Evolutionary conservation across 257 asterid species (phyloP), one percentile per base, ranked within the genome.

Genomic region (Jacaranda copaia): DNA sequence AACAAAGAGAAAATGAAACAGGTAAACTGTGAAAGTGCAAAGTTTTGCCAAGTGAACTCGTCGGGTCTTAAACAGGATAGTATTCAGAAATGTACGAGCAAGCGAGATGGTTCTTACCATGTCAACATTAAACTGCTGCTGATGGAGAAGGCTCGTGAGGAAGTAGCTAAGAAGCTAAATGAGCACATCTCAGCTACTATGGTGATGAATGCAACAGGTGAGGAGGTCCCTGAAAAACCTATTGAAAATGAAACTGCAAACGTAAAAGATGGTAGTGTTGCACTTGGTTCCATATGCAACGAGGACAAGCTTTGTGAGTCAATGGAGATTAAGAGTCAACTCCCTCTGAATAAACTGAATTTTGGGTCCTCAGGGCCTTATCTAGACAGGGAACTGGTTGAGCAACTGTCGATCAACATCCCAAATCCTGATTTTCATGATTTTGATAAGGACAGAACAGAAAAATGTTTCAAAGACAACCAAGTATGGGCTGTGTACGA

Each of bases 401-500:
- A 81, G 60, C 73, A 77, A 46, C 76, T 85, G 78, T 79, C 67
- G 32, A 71, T 78, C 49, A 46, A 80, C 84, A 96, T 89, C 73
- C 73, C 73, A 45, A 89, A 83, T 74, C 77, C 96, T 1, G 91
- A 89, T 72, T 91, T 88, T 80, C 78, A 83, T 81, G 83, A 87
- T 86, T 91, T 91, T 79, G 91, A 83, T 64, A 81, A 79, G 72
- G 72, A 68, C 80, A 80, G 93, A 76, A 77, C 12, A 15, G 89
- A 60, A 72, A 57, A 79, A 25, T 81, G 87, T 88, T 91, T 91
- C 57, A 73, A 76, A 64, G 87, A 80, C 18, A 83, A 84, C 83
- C 96, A 91, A 81, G 86, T 89, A 36, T 91, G 97, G 97, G 93
- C 96, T 18, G 84, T 84, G 79, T 91, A 89, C 52, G 97, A 91